A percentile compares a stretch with the other conserved stretches of the same genome.
phyloP scores from a whole-genome alignment of 139 green algal genomes.

The Diplosphaera chodatii region DNA sequence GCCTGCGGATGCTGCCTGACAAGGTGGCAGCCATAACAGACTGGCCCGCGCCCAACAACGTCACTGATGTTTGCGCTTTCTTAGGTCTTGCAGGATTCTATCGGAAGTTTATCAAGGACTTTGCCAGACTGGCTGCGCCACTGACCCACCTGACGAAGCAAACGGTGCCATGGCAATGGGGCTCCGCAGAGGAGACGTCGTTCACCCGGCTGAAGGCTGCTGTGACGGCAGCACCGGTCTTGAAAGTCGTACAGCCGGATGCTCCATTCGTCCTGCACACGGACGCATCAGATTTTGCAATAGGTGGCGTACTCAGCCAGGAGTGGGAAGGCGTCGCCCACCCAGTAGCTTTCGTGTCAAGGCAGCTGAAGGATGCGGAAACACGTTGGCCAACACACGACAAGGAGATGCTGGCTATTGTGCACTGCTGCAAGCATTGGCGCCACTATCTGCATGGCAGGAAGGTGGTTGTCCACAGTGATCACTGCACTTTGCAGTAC shows the following conservation, averaged over 20 bases:
- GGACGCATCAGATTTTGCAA: constrained; percentile 13
- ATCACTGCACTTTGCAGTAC: neutral
- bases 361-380: constrained; percentile 1
- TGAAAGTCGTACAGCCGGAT: constrained; percentile 3
- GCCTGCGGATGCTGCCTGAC: constrained; percentile 7
- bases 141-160: constrained; percentile 26
- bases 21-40: constrained; percentile 29
- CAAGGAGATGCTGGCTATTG: constrained; percentile 26
- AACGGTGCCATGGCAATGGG: constrained; percentile 11
- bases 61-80: constrained; percentile 11
- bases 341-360: neutral
- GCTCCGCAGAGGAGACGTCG: constrained; percentile 2
- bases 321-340: neutral
- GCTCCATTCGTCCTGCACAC: constrained; percentile 12
- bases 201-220: constrained; percentile 10
- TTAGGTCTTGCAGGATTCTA: constrained; percentile 45
- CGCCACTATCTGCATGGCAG: constrained; percentile 22
- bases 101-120: constrained; percentile 27
- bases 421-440: constrained; percentile 17
- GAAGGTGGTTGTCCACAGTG: neutral
- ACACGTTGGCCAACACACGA: constrained; percentile 9
- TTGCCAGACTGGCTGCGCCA: constrained; percentile 15
- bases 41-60: constrained; percentile 21
- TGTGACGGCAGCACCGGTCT: neutral
- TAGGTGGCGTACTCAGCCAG: constrained; percentile 35